phyloP scores from a whole-genome alignment of 768 basidiomycete genomes.

The Lepiota venenata region DNA sequence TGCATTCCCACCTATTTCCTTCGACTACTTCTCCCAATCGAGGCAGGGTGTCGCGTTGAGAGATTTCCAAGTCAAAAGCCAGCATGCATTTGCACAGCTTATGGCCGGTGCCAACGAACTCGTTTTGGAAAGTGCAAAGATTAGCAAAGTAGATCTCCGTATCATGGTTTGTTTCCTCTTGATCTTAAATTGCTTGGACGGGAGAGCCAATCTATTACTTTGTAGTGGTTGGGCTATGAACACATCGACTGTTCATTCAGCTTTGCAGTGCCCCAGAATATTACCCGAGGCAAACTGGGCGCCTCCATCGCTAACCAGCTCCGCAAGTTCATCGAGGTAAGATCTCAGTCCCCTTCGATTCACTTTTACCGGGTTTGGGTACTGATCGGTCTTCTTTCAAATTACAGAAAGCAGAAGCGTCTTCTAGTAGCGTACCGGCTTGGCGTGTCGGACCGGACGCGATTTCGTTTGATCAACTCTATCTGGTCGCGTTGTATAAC shows the following conservation, averaged over 20 bases:
- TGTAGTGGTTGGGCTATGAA: conserved; percentile 9
- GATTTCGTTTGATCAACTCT: conserved; percentile 39
- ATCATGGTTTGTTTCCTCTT: conserved; percentile 9
- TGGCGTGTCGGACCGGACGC: conserved; percentile 33
- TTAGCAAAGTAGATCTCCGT: conserved; percentile 8
- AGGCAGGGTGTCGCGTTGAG: conserved; percentile 11
- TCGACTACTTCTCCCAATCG: conserved; percentile 11
- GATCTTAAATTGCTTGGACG: too few relatives aligned
- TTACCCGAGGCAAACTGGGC: conserved; percentile 3
- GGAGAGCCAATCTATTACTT: background rate
- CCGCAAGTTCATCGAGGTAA: conserved; percentile 33
- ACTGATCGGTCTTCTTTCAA: conserved; percentile 15
- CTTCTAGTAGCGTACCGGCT: conserved; percentile 19
- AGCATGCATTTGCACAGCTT: conserved; percentile 6
- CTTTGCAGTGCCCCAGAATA: background rate
- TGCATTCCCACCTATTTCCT: background rate
- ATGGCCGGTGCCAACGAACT: conserved; percentile 13
- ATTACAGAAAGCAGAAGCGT: conserved; percentile 23
- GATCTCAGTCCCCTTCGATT: conserved; percentile 1
- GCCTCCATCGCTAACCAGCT: conserved; percentile 7
- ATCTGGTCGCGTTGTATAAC: conserved; percentile 40
- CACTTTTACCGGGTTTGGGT: background rate
- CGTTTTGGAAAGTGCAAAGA: background rate
- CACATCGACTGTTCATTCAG: background rate
- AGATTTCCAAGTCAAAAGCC: conserved; percentile 4